phyloP scores from a whole-genome alignment of 2,329 filamentous ascomycete species.

The Colletotrichum tabaci region DNA sequence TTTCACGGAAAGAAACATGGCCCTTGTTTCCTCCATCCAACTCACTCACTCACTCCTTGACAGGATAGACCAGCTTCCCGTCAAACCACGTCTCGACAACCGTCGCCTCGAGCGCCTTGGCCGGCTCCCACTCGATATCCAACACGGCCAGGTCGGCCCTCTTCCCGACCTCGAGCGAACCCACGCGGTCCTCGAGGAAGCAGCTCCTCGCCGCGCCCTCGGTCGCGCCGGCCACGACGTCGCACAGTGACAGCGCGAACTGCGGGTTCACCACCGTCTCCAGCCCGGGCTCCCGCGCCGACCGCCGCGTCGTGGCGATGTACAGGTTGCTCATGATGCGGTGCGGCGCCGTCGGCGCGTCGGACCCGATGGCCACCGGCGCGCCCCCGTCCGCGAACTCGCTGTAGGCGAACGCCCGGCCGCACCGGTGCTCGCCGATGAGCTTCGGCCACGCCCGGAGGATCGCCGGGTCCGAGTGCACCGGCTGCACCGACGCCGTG shows the following conservation, averaged over 20 bases:
- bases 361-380: constrained; percentile 69
- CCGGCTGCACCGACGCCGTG: constrained; percentile 71
- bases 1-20: too few relatives aligned
- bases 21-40: too few relatives aligned
- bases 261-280: constrained; percentile 64
- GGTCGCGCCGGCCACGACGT: constrained; percentile 69
- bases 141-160: constrained; percentile 71
- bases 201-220: constrained; percentile 70
- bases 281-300: constrained; percentile 56
- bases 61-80: constrained; percentile 58
- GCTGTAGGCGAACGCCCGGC: constrained; percentile 74
- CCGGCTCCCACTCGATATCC: constrained; percentile 64
- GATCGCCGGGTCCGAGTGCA: constrained; percentile 74
- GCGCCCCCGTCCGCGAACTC: constrained; percentile 72
- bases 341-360: constrained; percentile 73
- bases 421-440: constrained; percentile 67
- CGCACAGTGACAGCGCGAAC: constrained; percentile 67
- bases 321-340: constrained; percentile 70
- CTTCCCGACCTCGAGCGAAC: constrained; percentile 66
- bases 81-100: constrained; percentile 69
- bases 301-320: constrained; percentile 70
- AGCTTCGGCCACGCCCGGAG: constrained; percentile 73
- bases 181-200: constrained; percentile 69
- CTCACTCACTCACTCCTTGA: neutral
- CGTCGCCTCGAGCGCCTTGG: constrained; percentile 61